Conservation (phyloP, 305 asterid species). For the Fraxinus xanthoxyloides region DNA sequence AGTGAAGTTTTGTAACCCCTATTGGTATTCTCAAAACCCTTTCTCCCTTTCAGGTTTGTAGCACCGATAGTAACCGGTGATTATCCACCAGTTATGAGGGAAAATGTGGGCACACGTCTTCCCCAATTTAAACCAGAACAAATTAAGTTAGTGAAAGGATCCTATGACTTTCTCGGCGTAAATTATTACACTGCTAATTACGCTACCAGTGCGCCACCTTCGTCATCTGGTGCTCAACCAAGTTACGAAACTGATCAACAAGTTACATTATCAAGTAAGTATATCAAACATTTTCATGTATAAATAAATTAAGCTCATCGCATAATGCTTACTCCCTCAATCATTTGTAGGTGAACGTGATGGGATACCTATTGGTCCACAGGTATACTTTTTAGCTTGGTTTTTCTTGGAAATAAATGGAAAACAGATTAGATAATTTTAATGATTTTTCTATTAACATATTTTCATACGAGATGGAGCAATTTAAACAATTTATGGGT, state of each 20-base stretch:
- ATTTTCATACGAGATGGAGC: too few species aligned
- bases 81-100: background rate
- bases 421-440: too few species aligned
- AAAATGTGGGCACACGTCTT: background rate
- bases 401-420: too few species aligned
- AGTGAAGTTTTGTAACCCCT: too few species aligned
- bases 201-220: background rate
- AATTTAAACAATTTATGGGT: background rate
- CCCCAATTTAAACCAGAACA: background rate
- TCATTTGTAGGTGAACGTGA: background rate
- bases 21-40: too few species aligned
- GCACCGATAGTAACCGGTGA: background rate
- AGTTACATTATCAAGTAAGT: background rate
- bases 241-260: background rate
- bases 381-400: background rate
- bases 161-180: background rate
- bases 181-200: background rate
- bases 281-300: background rate
- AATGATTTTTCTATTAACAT: too few species aligned
- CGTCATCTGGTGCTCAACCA: background rate
- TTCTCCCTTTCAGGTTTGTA: background rate
- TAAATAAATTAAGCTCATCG: background rate
- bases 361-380: conserved; percentile 2
- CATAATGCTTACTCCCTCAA: background rate
- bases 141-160: background rate